phyloP scores from a whole-genome alignment of 345 rosid species.

The Firmiana major region DNA sequence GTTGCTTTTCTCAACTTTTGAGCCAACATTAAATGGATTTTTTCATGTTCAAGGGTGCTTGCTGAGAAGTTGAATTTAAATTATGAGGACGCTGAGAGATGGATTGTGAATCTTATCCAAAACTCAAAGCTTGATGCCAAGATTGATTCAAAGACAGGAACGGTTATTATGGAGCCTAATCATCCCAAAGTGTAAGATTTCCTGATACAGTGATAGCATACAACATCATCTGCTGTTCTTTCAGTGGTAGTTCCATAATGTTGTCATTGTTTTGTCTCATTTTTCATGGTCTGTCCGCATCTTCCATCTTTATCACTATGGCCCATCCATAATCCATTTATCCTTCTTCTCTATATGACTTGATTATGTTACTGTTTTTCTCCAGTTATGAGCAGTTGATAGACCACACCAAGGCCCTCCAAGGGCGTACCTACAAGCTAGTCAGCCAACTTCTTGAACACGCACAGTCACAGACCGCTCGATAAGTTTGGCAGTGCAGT shows the following conservation, averaged over 20 bases:
- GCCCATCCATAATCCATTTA: not conserved
- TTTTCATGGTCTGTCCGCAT: not conserved
- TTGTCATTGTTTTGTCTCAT: not conserved
- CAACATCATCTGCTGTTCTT: not conserved
- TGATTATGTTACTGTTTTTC: not conserved
- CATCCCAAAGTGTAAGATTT: constrained; percentile 76
- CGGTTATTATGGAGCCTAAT: constrained; percentile 80
- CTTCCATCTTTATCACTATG: not conserved
- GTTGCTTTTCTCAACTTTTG: not conserved
- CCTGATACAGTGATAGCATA: not conserved
- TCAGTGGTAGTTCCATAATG: not conserved
- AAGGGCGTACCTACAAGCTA: constrained; percentile 85
- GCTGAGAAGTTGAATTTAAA: constrained; percentile 89
- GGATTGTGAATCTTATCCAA: constrained; percentile 97
- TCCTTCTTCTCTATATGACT: not conserved
- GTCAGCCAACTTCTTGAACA: constrained; percentile 83
- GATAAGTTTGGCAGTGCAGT: constrained; percentile 33
- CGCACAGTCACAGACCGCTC: constrained; percentile 62
- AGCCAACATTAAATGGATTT: not conserved
- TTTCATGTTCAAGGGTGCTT: constrained; percentile 52
- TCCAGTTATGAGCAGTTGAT: constrained; percentile 92
- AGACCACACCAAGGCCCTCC: constrained; percentile 80
- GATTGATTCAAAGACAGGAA: constrained; percentile 83
- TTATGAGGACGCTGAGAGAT: constrained; percentile 93
- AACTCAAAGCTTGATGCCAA: constrained; percentile 93